Percentiles rank a stretch among this genome's conserved stretches.
Evolutionary conservation across 768 basidiomycete genomes (phyloP).

Genomic region (Amanita molliuscula): DNA sequence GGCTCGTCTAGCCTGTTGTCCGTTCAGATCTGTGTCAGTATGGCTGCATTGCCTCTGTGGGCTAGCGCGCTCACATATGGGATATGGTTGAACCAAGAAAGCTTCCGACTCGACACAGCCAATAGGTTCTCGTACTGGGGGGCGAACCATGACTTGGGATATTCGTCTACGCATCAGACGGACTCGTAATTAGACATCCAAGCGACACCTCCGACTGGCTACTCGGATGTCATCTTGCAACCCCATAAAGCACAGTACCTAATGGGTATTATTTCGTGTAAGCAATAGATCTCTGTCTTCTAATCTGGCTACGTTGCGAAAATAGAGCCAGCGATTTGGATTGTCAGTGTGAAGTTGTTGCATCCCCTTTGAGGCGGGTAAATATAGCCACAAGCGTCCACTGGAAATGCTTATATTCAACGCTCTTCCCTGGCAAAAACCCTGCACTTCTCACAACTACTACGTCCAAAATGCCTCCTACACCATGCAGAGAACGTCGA

Average conservation of each 20-base stretch:
- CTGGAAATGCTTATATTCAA: conserved; percentile 4
- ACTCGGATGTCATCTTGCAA: conserved; percentile 6
- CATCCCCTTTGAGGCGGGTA: conserved; percentile 16
- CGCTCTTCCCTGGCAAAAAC: background rate
- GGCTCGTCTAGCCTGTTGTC: no score
- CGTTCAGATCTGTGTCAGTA: background rate
- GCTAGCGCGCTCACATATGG: background rate
- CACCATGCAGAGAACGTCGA: conserved; percentile 33
- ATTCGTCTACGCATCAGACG: conserved; percentile 2
- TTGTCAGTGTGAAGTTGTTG: conserved; percentile 16
- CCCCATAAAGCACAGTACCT: conserved; percentile 18
- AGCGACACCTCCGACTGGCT: conserved; percentile 2
- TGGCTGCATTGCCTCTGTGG: background rate
- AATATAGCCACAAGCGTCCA: background rate
- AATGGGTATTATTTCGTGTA: conserved; percentile 21
- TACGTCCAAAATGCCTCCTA: conserved; percentile 1
- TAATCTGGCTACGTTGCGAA: conserved; percentile 11
- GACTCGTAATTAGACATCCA: conserved; percentile 3
- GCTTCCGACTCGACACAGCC: background rate
- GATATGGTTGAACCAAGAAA: background rate
- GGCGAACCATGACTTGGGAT: background rate
- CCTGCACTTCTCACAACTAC: conserved; percentile 2
- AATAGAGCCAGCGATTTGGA: conserved; percentile 23
- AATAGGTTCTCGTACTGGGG: background rate
- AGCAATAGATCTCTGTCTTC: conserved; percentile 19